phyloP scores from a whole-genome alignment of 805 yeast species.

The Kazachstania africana region DNA sequence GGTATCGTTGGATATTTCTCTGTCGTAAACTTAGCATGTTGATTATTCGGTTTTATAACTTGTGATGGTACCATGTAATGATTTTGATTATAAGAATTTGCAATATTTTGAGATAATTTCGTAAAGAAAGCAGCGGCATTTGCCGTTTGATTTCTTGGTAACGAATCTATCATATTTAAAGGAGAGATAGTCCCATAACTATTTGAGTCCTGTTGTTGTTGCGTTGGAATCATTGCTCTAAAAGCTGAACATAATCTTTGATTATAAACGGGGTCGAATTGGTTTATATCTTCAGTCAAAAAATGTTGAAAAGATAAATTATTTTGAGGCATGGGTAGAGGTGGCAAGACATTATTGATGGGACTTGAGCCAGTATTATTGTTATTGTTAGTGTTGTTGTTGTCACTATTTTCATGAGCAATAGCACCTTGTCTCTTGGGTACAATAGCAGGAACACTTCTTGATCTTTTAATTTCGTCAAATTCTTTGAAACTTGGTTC shows the following conservation, averaged over 20 bases:
- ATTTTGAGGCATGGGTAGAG: neutral
- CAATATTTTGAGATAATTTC: slow-evolving; percentile 5
- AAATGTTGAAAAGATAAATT: slow-evolving; percentile 3
- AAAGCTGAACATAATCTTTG: slow-evolving; percentile 8
- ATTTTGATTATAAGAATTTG: neutral
- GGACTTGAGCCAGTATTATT: too few species aligned
- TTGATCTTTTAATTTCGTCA: neutral
- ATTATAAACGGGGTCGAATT: slow-evolving; percentile 5
- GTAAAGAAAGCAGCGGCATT: slow-evolving; percentile 4
- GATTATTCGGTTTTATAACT: neutral
- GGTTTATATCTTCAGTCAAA: slow-evolving; percentile 3
- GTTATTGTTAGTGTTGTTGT: neutral
- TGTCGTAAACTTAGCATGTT: neutral
- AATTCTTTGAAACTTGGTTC: neutral
- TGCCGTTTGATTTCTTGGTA: slow-evolving; percentile 1
- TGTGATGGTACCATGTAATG: neutral
- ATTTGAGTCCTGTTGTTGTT: slow-evolving; percentile 2
- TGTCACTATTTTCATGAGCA: neutral
- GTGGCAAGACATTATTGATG: neutral
- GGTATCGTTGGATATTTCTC: slow-evolving; percentile 4
- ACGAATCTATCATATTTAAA: slow-evolving; percentile 1
- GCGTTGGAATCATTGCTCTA: slow-evolving; percentile 1
- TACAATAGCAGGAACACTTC: neutral
- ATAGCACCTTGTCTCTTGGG: neutral
- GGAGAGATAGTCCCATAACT: neutral